phyloP scores from a whole-genome alignment of 2,329 filamentous ascomycete genomes.

The Arthrobotrys iridis region DNA sequence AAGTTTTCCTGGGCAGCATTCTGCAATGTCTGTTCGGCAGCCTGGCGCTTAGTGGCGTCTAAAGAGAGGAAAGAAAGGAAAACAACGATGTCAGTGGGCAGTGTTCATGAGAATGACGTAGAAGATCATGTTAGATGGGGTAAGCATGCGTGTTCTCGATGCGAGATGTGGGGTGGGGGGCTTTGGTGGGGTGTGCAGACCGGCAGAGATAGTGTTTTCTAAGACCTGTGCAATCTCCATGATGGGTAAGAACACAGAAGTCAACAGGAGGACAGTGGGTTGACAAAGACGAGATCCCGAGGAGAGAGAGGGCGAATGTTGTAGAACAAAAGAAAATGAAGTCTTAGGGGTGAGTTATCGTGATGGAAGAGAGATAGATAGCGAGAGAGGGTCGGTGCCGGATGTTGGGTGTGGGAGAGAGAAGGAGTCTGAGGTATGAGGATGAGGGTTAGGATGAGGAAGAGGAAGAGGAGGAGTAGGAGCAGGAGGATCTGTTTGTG shows the following conservation, averaged over 20 bases:
- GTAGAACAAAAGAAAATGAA: conserved; percentile 54
- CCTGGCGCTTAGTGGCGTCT: conserved; percentile 90
- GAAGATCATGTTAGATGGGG: conserved; percentile 2
- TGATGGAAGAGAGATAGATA: conserved; percentile 56
- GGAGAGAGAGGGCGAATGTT: conserved; percentile 58
- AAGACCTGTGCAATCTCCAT: conserved; percentile 99
- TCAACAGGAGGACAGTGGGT: conserved; percentile 58
- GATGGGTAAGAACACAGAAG: conserved; percentile 65
- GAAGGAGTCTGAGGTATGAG: background rate
- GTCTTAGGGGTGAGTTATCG: conserved; percentile 46
- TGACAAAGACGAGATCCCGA: conserved; percentile 55
- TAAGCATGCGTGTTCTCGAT: conserved; percentile 30
- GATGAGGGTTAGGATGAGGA: conserved; percentile 12
- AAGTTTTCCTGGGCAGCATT: conserved; percentile 96
- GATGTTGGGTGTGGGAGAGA: conserved; percentile 34
- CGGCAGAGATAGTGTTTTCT: conserved; percentile 92
- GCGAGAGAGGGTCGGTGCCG: conserved; percentile 48
- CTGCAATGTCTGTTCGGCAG: conserved; percentile 91
- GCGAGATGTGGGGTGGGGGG: conserved; percentile 34
- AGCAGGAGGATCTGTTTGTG: conserved; percentile 38
- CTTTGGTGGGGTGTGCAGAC: conserved; percentile 68
- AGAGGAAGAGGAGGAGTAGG: conserved; percentile 11
- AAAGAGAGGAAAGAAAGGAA: conserved; percentile 61
- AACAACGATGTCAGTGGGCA: conserved; percentile 58
- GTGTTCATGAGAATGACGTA: conserved; percentile 30